These are phyloP conservation scores for Myriosclerotinia curreyana DNA, from an alignment of 2,329 filamentous ascomycete species.

Conservation along the genomic window DNA sequence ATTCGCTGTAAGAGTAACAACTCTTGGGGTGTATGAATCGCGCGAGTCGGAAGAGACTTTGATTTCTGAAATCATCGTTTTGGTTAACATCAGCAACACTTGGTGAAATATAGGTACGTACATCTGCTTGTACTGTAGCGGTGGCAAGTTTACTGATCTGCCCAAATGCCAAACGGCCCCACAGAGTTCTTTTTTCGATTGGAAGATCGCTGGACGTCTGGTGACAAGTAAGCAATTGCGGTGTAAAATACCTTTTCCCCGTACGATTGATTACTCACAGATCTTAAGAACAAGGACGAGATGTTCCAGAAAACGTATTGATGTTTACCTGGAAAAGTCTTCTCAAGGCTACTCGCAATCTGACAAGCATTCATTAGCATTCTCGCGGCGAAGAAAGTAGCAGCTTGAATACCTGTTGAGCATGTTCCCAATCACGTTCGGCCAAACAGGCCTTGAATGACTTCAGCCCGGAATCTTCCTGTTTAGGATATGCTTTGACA, in stretches of 20 bases:
- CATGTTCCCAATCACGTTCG: conserved; percentile 38
- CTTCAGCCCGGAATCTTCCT: conserved; percentile 34
- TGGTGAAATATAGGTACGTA: conserved; percentile 26
- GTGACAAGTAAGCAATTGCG: conserved; percentile 21
- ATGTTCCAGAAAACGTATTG: conserved; percentile 40
- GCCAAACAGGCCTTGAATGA: conserved; percentile 38
- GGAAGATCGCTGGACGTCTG: conserved; percentile 33
- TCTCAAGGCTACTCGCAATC: conserved; percentile 40
- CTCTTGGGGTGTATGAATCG: conserved; percentile 40
- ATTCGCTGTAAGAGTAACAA: conserved; percentile 38
- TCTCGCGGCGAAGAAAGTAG: background rate
- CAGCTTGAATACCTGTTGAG: conserved; percentile 34
- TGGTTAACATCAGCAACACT: conserved; percentile 4
- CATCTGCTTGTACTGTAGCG: conserved; percentile 35
- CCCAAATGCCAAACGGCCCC: conserved; percentile 34
- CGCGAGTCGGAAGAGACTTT: conserved; percentile 34
- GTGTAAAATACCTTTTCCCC: background rate
- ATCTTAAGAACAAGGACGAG: conserved; percentile 36
- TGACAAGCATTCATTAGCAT: conserved; percentile 22
- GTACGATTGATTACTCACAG: conserved; percentile 30
- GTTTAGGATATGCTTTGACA: conserved; percentile 37
- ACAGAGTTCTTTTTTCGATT: conserved; percentile 35
- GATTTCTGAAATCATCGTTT: conserved; percentile 28
- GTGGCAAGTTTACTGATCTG: conserved; percentile 38
- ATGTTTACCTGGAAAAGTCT: conserved; percentile 37